A percentile compares a stretch with the other conserved stretches of the same genome.
These are phyloP conservation scores for Penicillium sp. DNA, from an alignment of 2,329 filamentous ascomycete species.

Conservation along the genomic window DNA sequence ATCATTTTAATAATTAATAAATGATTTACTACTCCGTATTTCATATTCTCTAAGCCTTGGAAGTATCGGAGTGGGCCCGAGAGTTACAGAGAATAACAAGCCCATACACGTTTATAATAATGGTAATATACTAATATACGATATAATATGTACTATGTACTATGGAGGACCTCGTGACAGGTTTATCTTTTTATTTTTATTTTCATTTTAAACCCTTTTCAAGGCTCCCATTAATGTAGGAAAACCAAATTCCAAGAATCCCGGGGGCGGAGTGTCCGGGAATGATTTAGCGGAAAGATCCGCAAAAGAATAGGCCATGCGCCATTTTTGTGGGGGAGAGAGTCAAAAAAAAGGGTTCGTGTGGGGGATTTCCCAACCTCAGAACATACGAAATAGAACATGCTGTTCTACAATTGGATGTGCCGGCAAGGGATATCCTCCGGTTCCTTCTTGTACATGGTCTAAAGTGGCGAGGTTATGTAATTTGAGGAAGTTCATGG, in stretches of 20 bases:
- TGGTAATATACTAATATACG: background rate
- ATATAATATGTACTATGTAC: background rate
- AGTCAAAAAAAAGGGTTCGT: slow-evolving; percentile 20
- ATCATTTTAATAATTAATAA: too few species aligned
- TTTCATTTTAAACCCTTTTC: background rate
- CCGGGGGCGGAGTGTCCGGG: slow-evolving; percentile 13
- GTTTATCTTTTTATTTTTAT: background rate
- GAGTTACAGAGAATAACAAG: slow-evolving; percentile 2
- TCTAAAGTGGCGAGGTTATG: background rate
- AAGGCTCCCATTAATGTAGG: background rate
- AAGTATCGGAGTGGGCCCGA: slow-evolving; percentile 8
- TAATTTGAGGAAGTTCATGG: background rate
- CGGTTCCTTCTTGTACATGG: slow-evolving; percentile 9
- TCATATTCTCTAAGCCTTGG: background rate
- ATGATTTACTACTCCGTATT: background rate
- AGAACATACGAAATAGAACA: background rate
- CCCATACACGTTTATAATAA: background rate
- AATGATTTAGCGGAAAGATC: slow-evolving; percentile 18
- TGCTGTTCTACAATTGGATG: slow-evolving; percentile 1
- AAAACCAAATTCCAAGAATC: background rate
- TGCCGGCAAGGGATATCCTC: slow-evolving; percentile 7
- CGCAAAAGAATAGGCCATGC: slow-evolving; percentile 21
- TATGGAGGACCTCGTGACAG: slow-evolving; percentile 6
- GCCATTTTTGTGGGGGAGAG: slow-evolving; percentile 33
- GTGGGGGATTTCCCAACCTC: slow-evolving; percentile 22